A percentile compares a stretch with the other conserved stretches of the same genome.
Evolutionary conservation across 768 basidiomycete genomes (phyloP).

Genomic region (Tylopilus rubrobrunneus): DNA sequence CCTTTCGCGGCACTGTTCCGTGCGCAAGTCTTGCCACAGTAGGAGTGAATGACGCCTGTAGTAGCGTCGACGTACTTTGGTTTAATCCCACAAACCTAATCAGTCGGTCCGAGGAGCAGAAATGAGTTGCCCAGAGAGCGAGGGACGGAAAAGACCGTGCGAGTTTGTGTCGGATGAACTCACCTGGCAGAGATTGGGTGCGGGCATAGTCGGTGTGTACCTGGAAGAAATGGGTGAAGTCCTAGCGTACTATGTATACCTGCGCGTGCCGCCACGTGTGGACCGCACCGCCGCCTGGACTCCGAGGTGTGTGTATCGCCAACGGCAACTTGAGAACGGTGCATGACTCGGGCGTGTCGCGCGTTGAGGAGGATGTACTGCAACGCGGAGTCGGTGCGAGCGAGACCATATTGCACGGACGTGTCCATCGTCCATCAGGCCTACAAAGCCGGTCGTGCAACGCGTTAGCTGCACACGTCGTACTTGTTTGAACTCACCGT

Average conservation of each 20-base stretch:
- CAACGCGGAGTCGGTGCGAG: slow-evolving; percentile 17
- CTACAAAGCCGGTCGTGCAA: not conserved
- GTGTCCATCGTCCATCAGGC: slow-evolving; percentile 3
- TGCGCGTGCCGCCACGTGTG: slow-evolving; percentile 20
- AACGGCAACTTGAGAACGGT: slow-evolving; percentile 5
- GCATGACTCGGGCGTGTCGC: slow-evolving; percentile 16
- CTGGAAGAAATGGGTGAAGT: slow-evolving; percentile 1
- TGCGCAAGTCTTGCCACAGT: slow-evolving; percentile 61
- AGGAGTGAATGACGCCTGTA: slow-evolving; percentile 54
- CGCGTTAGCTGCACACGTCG: slow-evolving; percentile 3
- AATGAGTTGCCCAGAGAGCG: slow-evolving; percentile 4
- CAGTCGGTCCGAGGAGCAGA: slow-evolving; percentile 1
- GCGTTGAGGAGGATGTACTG: slow-evolving; percentile 13
- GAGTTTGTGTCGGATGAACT: slow-evolving; percentile 7
- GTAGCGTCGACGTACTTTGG: slow-evolving; percentile 60
- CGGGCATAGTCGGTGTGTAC: slow-evolving; percentile 10
- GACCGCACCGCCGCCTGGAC: slow-evolving; percentile 15
- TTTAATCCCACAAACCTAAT: slow-evolving; percentile 54
- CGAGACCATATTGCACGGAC: slow-evolving; percentile 18
- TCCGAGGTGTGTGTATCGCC: not conserved
- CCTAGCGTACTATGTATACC: slow-evolving; percentile 21
- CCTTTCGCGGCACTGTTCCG: slow-evolving; percentile 32
- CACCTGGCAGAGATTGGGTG: slow-evolving; percentile 28
- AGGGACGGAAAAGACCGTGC: slow-evolving; percentile 12
- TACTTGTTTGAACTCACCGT: not conserved